These are phyloP conservation scores for Cercospora zeae-maydis DNA, from an alignment of 2,329 filamentous ascomycete species.

Conservation along the genomic window DNA sequence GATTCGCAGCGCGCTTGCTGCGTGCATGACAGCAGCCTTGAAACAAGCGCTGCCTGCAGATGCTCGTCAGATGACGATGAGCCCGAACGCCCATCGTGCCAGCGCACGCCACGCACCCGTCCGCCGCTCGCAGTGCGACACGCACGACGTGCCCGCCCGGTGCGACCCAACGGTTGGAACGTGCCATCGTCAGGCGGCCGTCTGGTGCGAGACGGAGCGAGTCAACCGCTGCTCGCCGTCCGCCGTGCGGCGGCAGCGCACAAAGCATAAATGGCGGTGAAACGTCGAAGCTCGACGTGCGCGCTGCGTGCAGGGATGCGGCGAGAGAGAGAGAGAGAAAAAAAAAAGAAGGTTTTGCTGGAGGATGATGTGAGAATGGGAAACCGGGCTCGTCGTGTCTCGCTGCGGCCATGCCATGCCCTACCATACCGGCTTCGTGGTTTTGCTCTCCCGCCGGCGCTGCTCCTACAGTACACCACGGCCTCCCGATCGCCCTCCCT, in stretches of 20 bases:
- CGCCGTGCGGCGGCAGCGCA: background rate
- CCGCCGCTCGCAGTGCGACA: conserved; percentile 11
- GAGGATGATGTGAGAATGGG: background rate
- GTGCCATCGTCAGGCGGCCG: background rate
- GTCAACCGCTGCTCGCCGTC: conserved; percentile 15
- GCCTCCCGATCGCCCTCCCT: background rate
- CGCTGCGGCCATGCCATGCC: background rate
- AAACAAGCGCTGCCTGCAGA: conserved; percentile 10
- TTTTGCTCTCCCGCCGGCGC: background rate
- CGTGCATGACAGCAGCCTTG: conserved; percentile 8
- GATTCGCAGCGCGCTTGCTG: conserved; percentile 9
- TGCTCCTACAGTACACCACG: background rate
- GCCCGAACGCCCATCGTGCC: background rate
- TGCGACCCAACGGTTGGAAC: conserved; percentile 11
- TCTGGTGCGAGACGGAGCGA: conserved; percentile 16
- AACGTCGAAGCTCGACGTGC: conserved; percentile 3
- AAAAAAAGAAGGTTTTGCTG: conserved; percentile 4
- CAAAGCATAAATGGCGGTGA: conserved; percentile 14
- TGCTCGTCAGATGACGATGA: background rate
- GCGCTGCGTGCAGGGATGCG: background rate
- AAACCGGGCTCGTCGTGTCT: conserved; percentile 4
- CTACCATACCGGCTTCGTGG: conserved; percentile 5
- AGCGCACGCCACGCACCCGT: background rate
- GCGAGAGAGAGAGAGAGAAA: background rate
- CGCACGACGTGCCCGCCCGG: conserved; percentile 3